These are phyloP conservation scores for Metschnikowia bowlesiae DNA, from an alignment of 805 yeast genomes.

Conservation along the genomic window DNA sequence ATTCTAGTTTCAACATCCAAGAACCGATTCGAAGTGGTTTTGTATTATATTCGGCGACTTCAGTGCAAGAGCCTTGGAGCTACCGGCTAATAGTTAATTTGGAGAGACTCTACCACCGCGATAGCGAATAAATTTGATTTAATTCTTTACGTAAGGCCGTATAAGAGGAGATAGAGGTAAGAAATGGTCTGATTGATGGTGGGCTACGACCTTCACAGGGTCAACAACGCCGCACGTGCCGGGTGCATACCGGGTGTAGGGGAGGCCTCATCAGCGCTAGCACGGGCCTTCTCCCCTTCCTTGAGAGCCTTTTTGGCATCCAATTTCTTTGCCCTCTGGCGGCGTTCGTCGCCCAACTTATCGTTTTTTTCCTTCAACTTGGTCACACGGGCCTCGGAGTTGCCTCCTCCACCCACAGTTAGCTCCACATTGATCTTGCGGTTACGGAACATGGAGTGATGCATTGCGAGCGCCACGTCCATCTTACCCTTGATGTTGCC, in stretches of 20 bases:
- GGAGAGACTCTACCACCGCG: background rate
- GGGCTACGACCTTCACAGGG: background rate
- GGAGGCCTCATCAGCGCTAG: no score
- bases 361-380: slow-evolving; percentile 80
- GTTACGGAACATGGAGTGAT: slow-evolving; percentile 63
- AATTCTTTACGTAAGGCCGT: background rate
- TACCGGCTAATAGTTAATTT: background rate
- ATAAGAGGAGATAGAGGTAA: no score
- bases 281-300: slow-evolving; percentile 25
- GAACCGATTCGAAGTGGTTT: background rate
- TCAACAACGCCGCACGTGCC: slow-evolving; percentile 53
- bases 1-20: background rate
- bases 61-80: background rate
- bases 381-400: slow-evolving; percentile 54
- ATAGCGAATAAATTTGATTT: background rate
- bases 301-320: slow-evolving; percentile 30
- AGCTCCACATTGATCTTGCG: slow-evolving; percentile 91
- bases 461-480: slow-evolving; percentile 81
- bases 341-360: slow-evolving; percentile 66
- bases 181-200: no score
- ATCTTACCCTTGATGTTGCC: slow-evolving; percentile 69
- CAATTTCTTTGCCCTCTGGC: slow-evolving; percentile 48
- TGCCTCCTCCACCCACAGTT: slow-evolving; percentile 98
- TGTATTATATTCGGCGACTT: slow-evolving; percentile 1
- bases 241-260: slow-evolving; percentile 50